Base-by-base conservation (phyloP, 169 alveolate genomes). In the Theileria orientalis region DNA sequence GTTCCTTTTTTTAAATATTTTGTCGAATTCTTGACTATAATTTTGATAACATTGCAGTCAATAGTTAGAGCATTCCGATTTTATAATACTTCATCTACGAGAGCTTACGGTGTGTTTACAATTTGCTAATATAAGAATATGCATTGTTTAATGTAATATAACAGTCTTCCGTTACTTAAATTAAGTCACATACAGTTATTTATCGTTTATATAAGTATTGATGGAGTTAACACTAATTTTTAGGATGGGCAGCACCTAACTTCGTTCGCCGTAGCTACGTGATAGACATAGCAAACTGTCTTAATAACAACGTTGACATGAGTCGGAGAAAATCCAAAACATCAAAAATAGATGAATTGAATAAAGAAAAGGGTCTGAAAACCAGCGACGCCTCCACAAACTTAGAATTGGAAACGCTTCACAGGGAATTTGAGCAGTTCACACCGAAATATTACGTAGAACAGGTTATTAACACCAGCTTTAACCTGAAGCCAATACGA, bases 381-480 rank as follows among this genome's bases (percentile, higher is more conserved):
- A n/a, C n/a, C n/a, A n/a, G n/a, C n/a, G n/a, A n/a, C n/a, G n/a
- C n/a, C n/a, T n/a, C n/a, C n/a, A n/a, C n/a, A n/a, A n/a, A n/a
- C n/a, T 19, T 30, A 23, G 37, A 56, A 56, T 29, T 32, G 14
- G 37, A 27, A 30, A 56, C 14, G 13, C 66, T 23, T 11, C 66
- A 56, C 14, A 56, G 21, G 42, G 66, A 56, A 19, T 56, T 56
- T 2, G 66, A 56, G 21, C 1, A 56, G 14, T 56, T 56, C 19
- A 42, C 52, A 62, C 11, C 44, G 1, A 56, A 79, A 54, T 27
- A 71, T 29, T 84, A 61, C 11, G 27, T 78, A 11, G 76, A 69
- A 29, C 21, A 71, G 14, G 23, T 79, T 6, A 14, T 71, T 52
- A 68, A 71, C 32, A 14, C 68, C 32, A 70, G 52, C 52, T 23